Percentiles rank a stretch among this genome's conserved stretches.
These are phyloP conservation scores for Plasmodium fragile DNA, from an alignment of 169 alveolate genomes.

Conservation along the genomic window DNA sequence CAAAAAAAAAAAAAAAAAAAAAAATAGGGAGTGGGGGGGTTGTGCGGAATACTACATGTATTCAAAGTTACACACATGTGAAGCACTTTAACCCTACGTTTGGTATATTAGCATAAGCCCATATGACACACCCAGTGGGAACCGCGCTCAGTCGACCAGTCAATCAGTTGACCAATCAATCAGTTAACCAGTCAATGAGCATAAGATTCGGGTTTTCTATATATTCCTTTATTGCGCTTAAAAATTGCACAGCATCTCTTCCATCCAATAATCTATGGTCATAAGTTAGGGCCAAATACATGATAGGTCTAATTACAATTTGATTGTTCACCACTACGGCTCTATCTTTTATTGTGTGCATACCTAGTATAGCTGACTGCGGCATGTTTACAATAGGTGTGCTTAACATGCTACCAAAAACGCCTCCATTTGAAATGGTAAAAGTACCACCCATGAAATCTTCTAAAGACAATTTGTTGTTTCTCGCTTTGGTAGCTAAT, in stretches of 20 bases:
- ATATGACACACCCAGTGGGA: background rate
- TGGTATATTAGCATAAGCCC: background rate
- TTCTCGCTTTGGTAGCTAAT: conserved; percentile 92
- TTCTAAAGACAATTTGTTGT: conserved; percentile 92
- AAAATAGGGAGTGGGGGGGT: background rate
- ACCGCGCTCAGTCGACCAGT: conserved; percentile 1
- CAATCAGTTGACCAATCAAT: conserved; percentile 45
- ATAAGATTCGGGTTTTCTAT: conserved; percentile 93
- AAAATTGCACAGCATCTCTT: conserved; percentile 97
- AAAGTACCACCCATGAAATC: conserved; percentile 97
- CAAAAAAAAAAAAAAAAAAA: conserved; percentile 3
- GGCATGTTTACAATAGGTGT: conserved; percentile 97
- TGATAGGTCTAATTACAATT: conserved; percentile 95
- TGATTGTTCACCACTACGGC: conserved; percentile 94
- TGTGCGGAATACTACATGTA: background rate
- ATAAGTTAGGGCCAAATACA: conserved; percentile 96
- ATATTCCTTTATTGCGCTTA: conserved; percentile 91
- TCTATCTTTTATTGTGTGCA: conserved; percentile 94
- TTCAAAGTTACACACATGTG: background rate
- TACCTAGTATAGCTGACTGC: conserved; percentile 94
- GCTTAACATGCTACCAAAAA: conserved; percentile 96
- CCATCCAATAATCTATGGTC: conserved; percentile 98
- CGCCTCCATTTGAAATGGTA: conserved; percentile 97
- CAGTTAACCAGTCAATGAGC: conserved; percentile 47
- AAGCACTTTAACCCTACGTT: background rate